phyloP scores from a whole-genome alignment of 495 filamentous ascomycete species.

The Penicillium verhagenii region DNA sequence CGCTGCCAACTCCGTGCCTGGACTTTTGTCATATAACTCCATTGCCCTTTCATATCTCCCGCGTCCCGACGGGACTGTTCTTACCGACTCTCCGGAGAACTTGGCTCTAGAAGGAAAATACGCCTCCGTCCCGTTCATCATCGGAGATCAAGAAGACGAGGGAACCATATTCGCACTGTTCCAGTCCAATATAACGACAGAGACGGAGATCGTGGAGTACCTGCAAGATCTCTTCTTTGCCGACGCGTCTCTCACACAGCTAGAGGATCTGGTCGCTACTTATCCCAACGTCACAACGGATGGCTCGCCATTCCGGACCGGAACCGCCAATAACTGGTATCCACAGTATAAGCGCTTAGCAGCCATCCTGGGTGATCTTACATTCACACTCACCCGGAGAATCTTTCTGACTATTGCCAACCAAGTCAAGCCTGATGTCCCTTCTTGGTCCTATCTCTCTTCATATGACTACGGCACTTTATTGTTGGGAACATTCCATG shows the following conservation, averaged over 20 bases:
- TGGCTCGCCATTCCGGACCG: constrained; percentile 66
- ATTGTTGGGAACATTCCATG: constrained; percentile 72
- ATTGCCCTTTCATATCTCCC: constrained; percentile 64
- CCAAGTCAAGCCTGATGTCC: constrained; percentile 51
- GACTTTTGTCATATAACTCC: constrained; percentile 60
- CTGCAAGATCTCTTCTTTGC: constrained; percentile 56
- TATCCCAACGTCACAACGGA: constrained; percentile 51
- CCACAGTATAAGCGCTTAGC: constrained; percentile 75
- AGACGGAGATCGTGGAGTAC: constrained; percentile 56
- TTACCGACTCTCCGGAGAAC: constrained; percentile 56
- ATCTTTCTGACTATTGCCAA: constrained; percentile 47
- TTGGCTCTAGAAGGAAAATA: constrained; percentile 51
- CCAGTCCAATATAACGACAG: constrained; percentile 62
- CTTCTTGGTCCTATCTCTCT: constrained; percentile 68
- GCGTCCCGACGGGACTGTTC: constrained; percentile 58
- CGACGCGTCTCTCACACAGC: constrained; percentile 38
- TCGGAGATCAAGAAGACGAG: constrained; percentile 61
- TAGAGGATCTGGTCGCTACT: constrained; percentile 53
- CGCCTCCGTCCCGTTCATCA: constrained; percentile 56
- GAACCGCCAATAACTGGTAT: constrained; percentile 61
- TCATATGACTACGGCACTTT: constrained; percentile 68
- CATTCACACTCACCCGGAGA: constrained; percentile 64
- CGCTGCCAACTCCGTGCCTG: constrained; percentile 65
- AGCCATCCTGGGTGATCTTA: constrained; percentile 70
- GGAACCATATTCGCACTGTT: constrained; percentile 63